Evolutionary conservation across 192 early-diverging fungal species (phyloP).

Genomic region (Umbelopsis isabellina): DNA sequence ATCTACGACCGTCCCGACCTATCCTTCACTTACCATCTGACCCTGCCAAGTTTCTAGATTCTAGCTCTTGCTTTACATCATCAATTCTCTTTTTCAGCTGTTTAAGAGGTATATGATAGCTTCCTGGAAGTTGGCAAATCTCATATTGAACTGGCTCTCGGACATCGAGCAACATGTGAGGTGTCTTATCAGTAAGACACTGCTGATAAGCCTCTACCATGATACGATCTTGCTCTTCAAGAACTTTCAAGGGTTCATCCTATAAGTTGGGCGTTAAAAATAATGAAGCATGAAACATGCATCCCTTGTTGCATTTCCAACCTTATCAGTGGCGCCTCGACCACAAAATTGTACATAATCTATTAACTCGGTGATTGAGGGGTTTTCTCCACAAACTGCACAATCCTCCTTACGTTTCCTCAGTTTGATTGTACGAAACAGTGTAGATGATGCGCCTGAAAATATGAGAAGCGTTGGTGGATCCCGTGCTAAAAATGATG

Average conservation of each 20-base stretch:
- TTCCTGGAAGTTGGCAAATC: slow-evolving; percentile 75
- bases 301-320: slow-evolving; percentile 31
- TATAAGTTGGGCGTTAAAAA: not conserved
- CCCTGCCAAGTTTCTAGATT: slow-evolving; percentile 12
- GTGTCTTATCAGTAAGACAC: slow-evolving; percentile 37
- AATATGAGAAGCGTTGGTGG: slow-evolving; percentile 78
- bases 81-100: slow-evolving; percentile 48
- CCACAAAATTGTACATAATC: slow-evolving; percentile 96
- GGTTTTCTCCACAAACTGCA: slow-evolving; percentile 84
- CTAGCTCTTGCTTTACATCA: slow-evolving; percentile 38
- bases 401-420: slow-evolving; percentile 72
- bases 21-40: slow-evolving; percentile 29
- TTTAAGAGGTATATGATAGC: slow-evolving; percentile 56
- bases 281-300: not conserved
- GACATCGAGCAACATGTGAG: slow-evolving; percentile 88
- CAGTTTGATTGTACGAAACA: slow-evolving; percentile 82
- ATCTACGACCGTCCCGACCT: not conserved
- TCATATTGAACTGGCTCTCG: slow-evolving; percentile 83
- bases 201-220: slow-evolving; percentile 20
- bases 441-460: slow-evolving; percentile 68
- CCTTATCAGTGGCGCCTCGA: slow-evolving; percentile 75
- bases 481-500: slow-evolving; percentile 37
- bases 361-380: slow-evolving; percentile 78
- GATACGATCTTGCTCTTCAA: slow-evolving; percentile 20
- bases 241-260: slow-evolving; percentile 14